Percentiles rank a stretch among this genome's conserved stretches.
These are phyloP conservation scores for Fusarium citri DNA, from an alignment of 2,329 filamentous ascomycete genomes.

Conservation along the genomic window DNA sequence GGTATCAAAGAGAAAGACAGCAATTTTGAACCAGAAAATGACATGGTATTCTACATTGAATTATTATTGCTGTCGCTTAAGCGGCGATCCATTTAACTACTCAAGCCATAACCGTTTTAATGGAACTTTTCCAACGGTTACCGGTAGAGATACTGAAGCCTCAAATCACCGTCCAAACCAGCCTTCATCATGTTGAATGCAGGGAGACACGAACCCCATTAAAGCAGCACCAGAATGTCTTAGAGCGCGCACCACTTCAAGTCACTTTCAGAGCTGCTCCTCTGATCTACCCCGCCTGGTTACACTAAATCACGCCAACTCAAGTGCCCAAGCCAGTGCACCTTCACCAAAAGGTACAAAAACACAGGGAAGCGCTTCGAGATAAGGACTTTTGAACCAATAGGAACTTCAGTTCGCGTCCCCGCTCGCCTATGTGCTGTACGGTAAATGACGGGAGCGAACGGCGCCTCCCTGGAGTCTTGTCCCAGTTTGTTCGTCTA, in stretches of 20 bases:
- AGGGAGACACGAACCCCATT: conserved; percentile 17
- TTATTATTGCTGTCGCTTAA: background rate
- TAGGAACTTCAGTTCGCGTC: conserved; percentile 26
- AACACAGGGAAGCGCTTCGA: conserved; percentile 20
- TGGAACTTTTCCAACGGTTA: background rate
- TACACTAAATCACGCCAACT: conserved; percentile 11
- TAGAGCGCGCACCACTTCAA: conserved; percentile 30
- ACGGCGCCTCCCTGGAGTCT: conserved; percentile 31
- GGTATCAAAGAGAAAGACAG: background rate
- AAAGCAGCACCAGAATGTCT: conserved; percentile 45
- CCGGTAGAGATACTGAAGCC: conserved; percentile 8
- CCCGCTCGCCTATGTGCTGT: conserved; percentile 2
- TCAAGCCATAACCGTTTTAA: background rate
- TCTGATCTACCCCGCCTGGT: conserved; percentile 34
- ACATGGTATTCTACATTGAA: background rate
- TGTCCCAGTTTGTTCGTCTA: conserved; percentile 7
- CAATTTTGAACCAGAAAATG: background rate
- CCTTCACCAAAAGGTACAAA: conserved; percentile 42
- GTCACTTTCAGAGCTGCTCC: conserved; percentile 42
- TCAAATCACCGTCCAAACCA: background rate
- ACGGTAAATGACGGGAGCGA: conserved; percentile 19
- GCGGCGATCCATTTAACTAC: fast-evolving
- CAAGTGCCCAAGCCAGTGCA: conserved; percentile 43
- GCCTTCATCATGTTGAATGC: conserved; percentile 3
- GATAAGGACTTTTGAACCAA: conserved; percentile 29